These are phyloP conservation scores for Fusarium piperis DNA, from an alignment of 2,329 filamentous ascomycete genomes.

Conservation along the genomic window DNA sequence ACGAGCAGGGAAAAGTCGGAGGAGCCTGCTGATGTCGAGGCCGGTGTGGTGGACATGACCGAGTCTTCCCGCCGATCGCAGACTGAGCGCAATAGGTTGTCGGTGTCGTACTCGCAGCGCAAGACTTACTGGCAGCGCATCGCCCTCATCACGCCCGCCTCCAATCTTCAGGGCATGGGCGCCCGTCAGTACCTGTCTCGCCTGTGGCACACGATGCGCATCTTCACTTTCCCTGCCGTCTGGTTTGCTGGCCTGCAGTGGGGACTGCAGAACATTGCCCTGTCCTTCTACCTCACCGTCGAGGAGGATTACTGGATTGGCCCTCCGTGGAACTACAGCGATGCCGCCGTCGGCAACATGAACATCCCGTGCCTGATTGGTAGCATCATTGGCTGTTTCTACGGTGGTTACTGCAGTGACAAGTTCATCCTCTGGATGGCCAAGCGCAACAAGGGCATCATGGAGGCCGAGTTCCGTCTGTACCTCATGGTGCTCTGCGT, in stretches of 20 bases:
- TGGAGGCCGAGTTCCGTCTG: conserved; percentile 64
- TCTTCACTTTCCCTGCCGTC: conserved; percentile 67
- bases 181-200: conserved; percentile 63
- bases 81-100: conserved; percentile 34
- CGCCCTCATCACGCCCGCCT: conserved; percentile 63
- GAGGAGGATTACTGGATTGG: conserved; percentile 66
- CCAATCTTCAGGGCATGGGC: conserved; percentile 62
- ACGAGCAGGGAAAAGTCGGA: conserved; percentile 17
- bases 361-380: conserved; percentile 65
- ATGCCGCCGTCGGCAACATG: conserved; percentile 65
- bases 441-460: conserved; percentile 61
- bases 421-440: conserved; percentile 65
- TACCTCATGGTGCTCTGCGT: conserved; percentile 62
- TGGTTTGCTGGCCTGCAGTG: conserved; percentile 67
- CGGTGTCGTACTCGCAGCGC: conserved; percentile 41
- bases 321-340: conserved; percentile 63
- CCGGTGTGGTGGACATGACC: conserved; percentile 11
- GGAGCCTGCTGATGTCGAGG: conserved; percentile 16
- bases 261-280: conserved; percentile 68
- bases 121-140: conserved; percentile 66
- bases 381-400: conserved; percentile 64
- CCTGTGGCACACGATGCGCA: conserved; percentile 63
- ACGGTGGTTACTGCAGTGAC: conserved; percentile 67
- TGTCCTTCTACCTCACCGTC: conserved; percentile 67
- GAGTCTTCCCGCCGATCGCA: conserved; percentile 23